phyloP scores from a whole-genome alignment of 2,329 filamentous ascomycete genomes.

The Alternaria triticimaculans region DNA sequence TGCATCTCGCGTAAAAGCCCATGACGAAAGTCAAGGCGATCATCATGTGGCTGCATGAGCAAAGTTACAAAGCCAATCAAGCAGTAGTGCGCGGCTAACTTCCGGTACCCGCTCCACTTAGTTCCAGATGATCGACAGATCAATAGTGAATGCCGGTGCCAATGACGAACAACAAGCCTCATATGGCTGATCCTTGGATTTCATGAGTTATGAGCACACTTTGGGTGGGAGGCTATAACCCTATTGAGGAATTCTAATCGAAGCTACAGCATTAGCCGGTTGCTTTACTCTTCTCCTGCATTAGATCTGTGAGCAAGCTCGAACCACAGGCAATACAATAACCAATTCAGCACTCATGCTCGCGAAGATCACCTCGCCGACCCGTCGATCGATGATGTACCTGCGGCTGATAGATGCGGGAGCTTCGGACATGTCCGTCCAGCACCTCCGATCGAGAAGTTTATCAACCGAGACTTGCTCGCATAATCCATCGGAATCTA shows the following conservation, averaged over 20 bases:
- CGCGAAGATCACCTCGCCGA: conserved; percentile 13
- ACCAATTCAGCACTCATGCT: background rate
- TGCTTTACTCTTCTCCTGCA: background rate
- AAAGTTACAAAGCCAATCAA: background rate
- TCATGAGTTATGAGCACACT: conserved; percentile 6
- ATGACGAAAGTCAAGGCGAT: conserved; percentile 13
- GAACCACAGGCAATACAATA: conserved; percentile 3
- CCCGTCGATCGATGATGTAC: conserved; percentile 18
- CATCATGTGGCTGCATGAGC: conserved; percentile 14
- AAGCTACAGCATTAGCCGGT: conserved; percentile 10
- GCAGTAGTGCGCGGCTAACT: background rate
- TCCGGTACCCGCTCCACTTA: conserved; percentile 10
- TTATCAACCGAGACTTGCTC: conserved; percentile 7
- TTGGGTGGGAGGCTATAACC: conserved; percentile 9
- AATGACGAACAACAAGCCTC: conserved; percentile 24
- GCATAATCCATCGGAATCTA: background rate
- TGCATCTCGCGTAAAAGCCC: background rate
- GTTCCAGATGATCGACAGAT: conserved; percentile 23
- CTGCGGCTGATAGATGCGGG: background rate
- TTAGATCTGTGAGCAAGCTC: conserved; percentile 8
- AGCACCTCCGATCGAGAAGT: background rate
- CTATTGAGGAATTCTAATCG: background rate
- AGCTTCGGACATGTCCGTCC: background rate
- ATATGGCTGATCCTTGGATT: conserved; percentile 1
- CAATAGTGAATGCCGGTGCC: conserved; percentile 8